Evolutionary conservation across 192 early-diverging fungal genomes (phyloP), one percentile per base, ranked within the genome.

Genomic region (Kappamyces sp.): DNA sequence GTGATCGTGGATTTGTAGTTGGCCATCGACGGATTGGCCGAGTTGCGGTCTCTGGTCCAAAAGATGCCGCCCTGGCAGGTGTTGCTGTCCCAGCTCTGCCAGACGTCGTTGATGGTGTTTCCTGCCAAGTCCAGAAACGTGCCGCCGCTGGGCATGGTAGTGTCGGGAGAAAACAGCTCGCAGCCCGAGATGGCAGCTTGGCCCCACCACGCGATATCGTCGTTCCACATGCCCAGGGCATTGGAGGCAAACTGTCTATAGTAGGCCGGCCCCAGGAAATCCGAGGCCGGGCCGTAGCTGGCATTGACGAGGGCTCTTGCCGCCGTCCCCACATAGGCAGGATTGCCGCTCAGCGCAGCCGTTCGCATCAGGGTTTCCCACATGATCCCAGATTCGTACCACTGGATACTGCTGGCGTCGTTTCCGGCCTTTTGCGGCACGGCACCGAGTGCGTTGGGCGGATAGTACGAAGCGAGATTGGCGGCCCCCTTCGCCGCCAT

Each of bases 151-250:
- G 66, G 64, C 34, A 73, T 66, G 5, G 63, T 35, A 8, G 59
- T 45, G 48, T 49, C 39, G 30, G 14, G 31, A 4, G 59, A 57
- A 29, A 60, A 67, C 2, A 59, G 33, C 14, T 78, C 76, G 11
- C 58, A 63, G 30, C 50, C 67, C 1, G 69, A 57, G 32, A 78
- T 45, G 34, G 48, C 59, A 45, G 63, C 54, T 15, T 73, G 32
- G 2, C 55, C 70, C 75, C 71, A 77, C 76, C 72, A 74, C 4
- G 57, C 65, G 40, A 78, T 71, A 55, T 78, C 76, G 47, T 74
- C 72, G 43, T 72, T 72, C 75, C 70, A 72, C 49, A 54, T 66
- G 3, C 68, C 68, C 9, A 30, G 15, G 1, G 61, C 42, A 29
- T 59, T 62, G 61, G 49, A 59, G 66, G 45, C 39, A 57, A 45